Conservation (phyloP, 2,329 filamentous ascomycete species). For the Apiospora phragmitis region DNA sequence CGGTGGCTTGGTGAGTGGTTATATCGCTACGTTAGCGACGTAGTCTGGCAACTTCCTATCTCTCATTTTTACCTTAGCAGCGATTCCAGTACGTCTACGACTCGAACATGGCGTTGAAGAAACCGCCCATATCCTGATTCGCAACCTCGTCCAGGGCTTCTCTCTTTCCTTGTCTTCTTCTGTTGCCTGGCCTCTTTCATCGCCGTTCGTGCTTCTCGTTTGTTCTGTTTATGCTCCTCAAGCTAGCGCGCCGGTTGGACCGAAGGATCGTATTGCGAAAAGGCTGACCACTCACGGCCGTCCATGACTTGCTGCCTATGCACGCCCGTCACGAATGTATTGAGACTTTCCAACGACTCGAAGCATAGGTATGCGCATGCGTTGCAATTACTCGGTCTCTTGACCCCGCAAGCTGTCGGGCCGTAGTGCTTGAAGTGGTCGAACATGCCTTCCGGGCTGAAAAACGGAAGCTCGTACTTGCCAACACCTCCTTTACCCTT, state of each 20-base stretch:
- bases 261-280: not conserved
- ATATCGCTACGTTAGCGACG: not conserved
- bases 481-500: not conserved
- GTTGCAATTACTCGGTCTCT: not conserved
- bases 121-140: not conserved
- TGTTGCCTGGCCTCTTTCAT: not conserved
- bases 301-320: not conserved
- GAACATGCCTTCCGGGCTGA: not conserved
- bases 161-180: not conserved
- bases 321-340: not conserved
- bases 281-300: not conserved
- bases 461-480: not conserved
- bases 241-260: not conserved
- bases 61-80: no score
- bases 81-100: no score
- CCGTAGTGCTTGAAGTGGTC: not conserved
- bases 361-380: not conserved
- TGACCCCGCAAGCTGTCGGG: not conserved
- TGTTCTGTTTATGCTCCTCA: not conserved
- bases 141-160: not conserved
- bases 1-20: not conserved
- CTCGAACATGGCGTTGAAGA: not conserved
- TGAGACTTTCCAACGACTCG: not conserved
- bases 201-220: not conserved
- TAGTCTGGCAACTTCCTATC: no score